Conservation (phyloP, 1,284 basidiomycete genomes). For the Sporisorium reilianum region DNA sequence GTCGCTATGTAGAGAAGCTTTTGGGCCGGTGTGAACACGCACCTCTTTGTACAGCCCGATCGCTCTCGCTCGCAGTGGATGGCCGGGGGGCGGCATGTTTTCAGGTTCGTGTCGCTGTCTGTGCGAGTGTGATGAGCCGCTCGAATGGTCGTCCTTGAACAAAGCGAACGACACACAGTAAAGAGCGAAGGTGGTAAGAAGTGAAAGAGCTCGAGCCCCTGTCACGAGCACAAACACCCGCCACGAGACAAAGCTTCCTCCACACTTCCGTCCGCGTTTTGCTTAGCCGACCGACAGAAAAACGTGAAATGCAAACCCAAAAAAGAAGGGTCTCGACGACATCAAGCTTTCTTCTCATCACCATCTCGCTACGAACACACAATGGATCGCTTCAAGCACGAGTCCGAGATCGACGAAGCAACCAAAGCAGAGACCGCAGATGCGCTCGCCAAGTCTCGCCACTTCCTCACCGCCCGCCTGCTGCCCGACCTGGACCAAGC, state of each 20-base stretch:
- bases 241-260: neutral
- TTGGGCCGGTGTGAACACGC: slow-evolving; percentile 4
- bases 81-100: slow-evolving; percentile 63
- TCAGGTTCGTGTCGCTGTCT: neutral
- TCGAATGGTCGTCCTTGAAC: neutral
- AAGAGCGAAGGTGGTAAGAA: neutral
- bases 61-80: slow-evolving; percentile 62
- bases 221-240: neutral
- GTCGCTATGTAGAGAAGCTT: too few relatives aligned
- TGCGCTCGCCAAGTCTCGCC: slow-evolving; percentile 39
- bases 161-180: neutral
- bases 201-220: neutral
- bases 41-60: slow-evolving; percentile 67
- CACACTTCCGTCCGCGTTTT: slow-evolving; percentile 7
- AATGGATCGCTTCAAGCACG: slow-evolving; percentile 38
- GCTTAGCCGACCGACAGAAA: slow-evolving; percentile 12
- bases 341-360: slow-evolving; percentile 3
- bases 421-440: slow-evolving; percentile 43
- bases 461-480: slow-evolving; percentile 42
- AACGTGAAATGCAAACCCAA: neutral
- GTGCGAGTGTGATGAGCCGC: neutral
- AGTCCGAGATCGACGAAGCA: slow-evolving; percentile 40
- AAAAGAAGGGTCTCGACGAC: slow-evolving; percentile 16
- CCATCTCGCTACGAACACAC: neutral
- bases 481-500: slow-evolving; percentile 48